Evolutionary conservation across 202 grass and related monocot genomes (phyloP).

Genomic region (Musa balbisiana): DNA sequence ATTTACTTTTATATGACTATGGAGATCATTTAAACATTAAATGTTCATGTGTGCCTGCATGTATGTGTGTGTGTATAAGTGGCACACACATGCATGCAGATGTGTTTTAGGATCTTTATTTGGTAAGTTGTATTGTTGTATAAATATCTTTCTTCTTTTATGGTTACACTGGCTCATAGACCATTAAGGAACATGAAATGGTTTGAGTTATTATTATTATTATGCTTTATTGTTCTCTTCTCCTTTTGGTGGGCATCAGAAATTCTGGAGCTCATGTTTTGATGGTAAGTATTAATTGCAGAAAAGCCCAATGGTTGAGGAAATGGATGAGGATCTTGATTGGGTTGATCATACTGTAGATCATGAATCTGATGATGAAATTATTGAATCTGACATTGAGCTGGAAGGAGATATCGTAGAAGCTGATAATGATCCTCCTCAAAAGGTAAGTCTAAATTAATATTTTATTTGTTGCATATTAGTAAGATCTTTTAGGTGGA

Average conservation of each 20-base stretch:
- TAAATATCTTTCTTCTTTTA: too few species aligned
- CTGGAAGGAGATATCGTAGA: constrained; percentile 71
- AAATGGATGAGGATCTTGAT: constrained; percentile 28
- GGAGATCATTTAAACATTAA: too few species aligned
- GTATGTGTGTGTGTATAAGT: too few species aligned
- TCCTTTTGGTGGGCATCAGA: background rate
- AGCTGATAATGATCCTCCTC: constrained; percentile 70
- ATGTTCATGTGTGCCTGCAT: too few species aligned
- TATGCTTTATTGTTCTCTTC: background rate
- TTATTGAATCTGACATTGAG: constrained; percentile 83
- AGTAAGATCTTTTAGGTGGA: background rate
- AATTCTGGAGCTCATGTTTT: background rate
- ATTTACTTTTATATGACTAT: too few species aligned
- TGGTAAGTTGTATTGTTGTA: too few species aligned
- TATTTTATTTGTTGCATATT: background rate
- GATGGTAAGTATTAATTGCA: constrained; percentile 19
- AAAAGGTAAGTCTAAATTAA: constrained; percentile 40
- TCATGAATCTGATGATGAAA: constrained; percentile 75
- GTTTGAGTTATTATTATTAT: too few species aligned
- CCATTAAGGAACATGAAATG: too few species aligned
- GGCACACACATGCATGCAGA: too few species aligned
- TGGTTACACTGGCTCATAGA: too few species aligned
- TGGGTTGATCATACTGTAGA: constrained; percentile 41
- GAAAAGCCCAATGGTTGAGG: constrained; percentile 30
- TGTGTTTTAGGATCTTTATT: too few species aligned